Conservation (phyloP, 768 basidiomycete species). For the Russula virescens region DNA sequence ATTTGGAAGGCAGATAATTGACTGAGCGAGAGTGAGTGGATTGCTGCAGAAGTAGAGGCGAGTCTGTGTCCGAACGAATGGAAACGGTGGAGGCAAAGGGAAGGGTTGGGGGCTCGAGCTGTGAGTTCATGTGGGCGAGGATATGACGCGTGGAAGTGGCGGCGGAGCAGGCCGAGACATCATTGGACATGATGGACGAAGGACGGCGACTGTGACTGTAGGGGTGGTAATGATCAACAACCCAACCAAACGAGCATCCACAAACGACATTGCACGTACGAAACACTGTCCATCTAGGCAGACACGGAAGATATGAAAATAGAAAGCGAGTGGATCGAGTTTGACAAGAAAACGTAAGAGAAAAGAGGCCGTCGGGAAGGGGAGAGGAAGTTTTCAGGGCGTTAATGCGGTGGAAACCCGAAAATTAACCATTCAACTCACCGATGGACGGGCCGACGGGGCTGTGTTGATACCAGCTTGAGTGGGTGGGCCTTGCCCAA, state of each 20-base stretch:
- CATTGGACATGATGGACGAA: slow-evolving; percentile 34
- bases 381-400: neutral
- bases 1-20: slow-evolving; percentile 75
- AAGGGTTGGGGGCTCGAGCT: slow-evolving; percentile 38
- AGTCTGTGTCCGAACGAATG: slow-evolving; percentile 27
- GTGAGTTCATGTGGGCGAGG: slow-evolving; percentile 34
- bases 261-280: slow-evolving; percentile 6
- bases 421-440: slow-evolving; percentile 1
- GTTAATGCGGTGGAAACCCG: neutral
- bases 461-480: slow-evolving; percentile 4
- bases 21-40: slow-evolving; percentile 45
- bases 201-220: slow-evolving; percentile 16
- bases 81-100: slow-evolving; percentile 34
- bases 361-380: no score
- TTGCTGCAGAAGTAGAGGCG: slow-evolving; percentile 25
- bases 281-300: slow-evolving; percentile 18
- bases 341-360: neutral
- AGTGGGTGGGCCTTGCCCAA: neutral
- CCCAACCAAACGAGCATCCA: no score
- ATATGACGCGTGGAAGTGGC: slow-evolving; percentile 46
- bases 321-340: no score
- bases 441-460: slow-evolving; percentile 16
- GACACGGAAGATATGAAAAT: neutral
- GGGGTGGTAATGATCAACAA: neutral
- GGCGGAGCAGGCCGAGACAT: slow-evolving; percentile 41